phyloP scores from a whole-genome alignment of 1,139 yeast species.

The Taiozyma sp. region DNA sequence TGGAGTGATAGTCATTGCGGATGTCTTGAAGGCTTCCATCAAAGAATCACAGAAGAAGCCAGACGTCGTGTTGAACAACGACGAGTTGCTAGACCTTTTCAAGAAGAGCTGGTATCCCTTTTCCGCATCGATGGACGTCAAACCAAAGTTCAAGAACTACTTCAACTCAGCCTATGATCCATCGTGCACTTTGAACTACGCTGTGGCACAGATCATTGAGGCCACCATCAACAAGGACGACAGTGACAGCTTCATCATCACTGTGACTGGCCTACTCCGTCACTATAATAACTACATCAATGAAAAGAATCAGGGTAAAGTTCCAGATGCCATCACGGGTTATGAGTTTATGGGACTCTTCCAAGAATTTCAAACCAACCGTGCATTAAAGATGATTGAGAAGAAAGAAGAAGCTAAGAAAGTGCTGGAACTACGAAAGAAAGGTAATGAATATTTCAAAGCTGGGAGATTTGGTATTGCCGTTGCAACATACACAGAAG shows the following conservation, averaged over 20 bases:
- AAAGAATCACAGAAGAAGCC: background rate
- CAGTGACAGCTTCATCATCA: background rate
- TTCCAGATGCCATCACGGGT: conserved; percentile 4
- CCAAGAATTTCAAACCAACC: conserved; percentile 10
- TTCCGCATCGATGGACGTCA: too few relatives aligned
- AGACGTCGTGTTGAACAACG: background rate
- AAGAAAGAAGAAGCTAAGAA: conserved; percentile 1
- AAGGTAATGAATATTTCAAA: conserved; percentile 29
- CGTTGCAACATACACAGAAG: conserved; percentile 30
- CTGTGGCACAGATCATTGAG: conserved; percentile 8
- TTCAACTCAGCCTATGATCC: conserved; percentile 13
- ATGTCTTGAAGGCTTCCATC: conserved; percentile 3
- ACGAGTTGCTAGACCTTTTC: background rate
- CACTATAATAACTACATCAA: background rate
- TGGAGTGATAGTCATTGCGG: conserved; percentile 16
- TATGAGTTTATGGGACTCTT: conserved; percentile 11
- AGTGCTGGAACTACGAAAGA: conserved; percentile 19
- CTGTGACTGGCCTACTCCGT: background rate
- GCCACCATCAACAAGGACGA: background rate
- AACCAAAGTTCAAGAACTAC: background rate
- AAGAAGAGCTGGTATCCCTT: background rate
- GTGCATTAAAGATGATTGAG: conserved; percentile 4
- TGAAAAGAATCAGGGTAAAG: background rate
- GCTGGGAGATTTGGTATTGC: conserved; percentile 28
- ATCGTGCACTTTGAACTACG: conserved; percentile 12